Evolutionary conservation across 177 flowering plant species (phyloP), one percentile per base, ranked within the genome.

Genomic region (Vitis hybrid): DNA sequence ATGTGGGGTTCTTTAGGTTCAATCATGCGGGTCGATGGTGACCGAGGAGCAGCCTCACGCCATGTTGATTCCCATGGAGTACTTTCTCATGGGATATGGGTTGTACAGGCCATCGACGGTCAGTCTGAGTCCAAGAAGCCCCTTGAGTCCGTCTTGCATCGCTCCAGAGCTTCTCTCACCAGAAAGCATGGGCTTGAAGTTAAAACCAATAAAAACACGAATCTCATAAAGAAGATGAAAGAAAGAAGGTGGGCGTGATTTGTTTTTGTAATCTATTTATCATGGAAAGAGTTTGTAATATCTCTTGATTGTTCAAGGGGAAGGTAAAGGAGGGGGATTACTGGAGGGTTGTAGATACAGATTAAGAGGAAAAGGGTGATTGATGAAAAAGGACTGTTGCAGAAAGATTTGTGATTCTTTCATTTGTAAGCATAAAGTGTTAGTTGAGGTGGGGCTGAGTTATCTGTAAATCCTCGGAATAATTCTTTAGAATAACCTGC

Each of bases 1-100:
- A 2, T 21, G 0, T 69, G 19, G 8, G 7, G 11, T 49, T 7
- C 5, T 56, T 9, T 83, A 96, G 99, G 99, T 96, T 63, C 95
- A 93, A 76, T 84, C 87, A 4, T 93, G 99, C 57, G 99, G 99
- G 60, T 90, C 99, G 8, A 81, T 93, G 89, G 99, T 96, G 73
- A 93, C 98, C 8, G 97, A 96, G 71, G 99, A 96, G 79, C 99
- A 96, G 74, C 99, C 98, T 12, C 93, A 91, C 71, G 99, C 98
- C 19, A 96, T 96, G 98, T 78, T 96, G 76, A 87, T 96, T 67
- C 99, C 99, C 0, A 49, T 96, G 85, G 98, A 93, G 82, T 93
- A 87, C 76, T 96, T 96, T 68, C 79, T 93, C 19, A 91, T 87
- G 91, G 97, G 97, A 17, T 96, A 85, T 49, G 95, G 97, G 14